Conservation (phyloP, 164 flowering plant genomes). For the Tetrastigma voinierianum region DNA sequence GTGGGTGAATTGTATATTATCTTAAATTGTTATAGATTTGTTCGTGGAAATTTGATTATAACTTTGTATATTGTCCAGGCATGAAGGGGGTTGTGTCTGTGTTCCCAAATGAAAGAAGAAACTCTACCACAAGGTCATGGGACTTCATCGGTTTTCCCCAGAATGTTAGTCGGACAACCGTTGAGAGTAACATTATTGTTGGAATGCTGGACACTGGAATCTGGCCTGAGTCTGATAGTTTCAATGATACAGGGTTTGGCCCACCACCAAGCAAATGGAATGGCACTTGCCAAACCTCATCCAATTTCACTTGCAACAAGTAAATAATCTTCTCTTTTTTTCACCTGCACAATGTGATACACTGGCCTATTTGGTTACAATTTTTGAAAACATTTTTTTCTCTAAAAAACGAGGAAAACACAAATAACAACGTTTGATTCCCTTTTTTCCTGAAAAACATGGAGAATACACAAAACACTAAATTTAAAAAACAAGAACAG, state of each 20-base stretch:
- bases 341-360: too few relatives aligned
- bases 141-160: slow-evolving; percentile 18
- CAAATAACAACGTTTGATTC: too few relatives aligned
- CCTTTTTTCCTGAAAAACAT: too few relatives aligned
- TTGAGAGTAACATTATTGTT: slow-evolving; percentile 15
- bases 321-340: background rate
- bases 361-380: too few relatives aligned
- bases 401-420: too few relatives aligned
- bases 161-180: background rate
- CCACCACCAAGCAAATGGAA: slow-evolving; percentile 23
- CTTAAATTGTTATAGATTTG: background rate
- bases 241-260: slow-evolving; percentile 14
- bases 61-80: background rate
- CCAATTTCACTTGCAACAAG: slow-evolving; percentile 21
- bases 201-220: slow-evolving; percentile 6
- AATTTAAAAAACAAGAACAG: too few relatives aligned
- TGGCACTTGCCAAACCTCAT: slow-evolving; percentile 12
- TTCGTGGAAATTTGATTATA: background rate
- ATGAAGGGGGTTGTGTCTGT: slow-evolving; percentile 2
- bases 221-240: slow-evolving; percentile 13
- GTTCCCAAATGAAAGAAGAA: background rate
- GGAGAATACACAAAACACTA: too few relatives aligned
- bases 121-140: slow-evolving; percentile 24
- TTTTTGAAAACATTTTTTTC: too few relatives aligned
- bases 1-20: background rate